These are phyloP conservation scores for Ballota nigra DNA, from an alignment of 257 asterid genomes.

Conservation along the genomic window DNA sequence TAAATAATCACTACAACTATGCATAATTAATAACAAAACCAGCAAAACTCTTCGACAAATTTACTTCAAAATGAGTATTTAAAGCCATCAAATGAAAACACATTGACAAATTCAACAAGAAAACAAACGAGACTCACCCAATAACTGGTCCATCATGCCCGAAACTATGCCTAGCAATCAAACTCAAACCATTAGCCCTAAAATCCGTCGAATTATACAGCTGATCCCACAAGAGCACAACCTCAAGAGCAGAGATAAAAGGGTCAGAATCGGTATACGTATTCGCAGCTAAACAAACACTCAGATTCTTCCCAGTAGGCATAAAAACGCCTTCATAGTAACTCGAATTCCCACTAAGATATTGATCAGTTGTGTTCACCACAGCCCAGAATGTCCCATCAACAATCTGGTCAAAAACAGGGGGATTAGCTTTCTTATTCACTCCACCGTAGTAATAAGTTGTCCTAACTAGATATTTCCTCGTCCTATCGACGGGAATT, in stretches of 20 bases:
- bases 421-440: slow-evolving; percentile 59
- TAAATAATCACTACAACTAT: neutral
- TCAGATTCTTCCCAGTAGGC: slow-evolving; percentile 72
- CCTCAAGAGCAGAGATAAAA: slow-evolving; percentile 84
- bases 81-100: neutral
- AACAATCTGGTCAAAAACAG: slow-evolving; percentile 89
- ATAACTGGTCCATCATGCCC: slow-evolving; percentile 67
- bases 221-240: slow-evolving; percentile 65
- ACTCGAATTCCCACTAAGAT: slow-evolving; percentile 34
- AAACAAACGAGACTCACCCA: slow-evolving; percentile 46
- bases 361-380: slow-evolving; percentile 84
- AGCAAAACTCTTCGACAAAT: neutral
- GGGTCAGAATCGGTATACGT: slow-evolving; percentile 88
- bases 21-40: neutral
- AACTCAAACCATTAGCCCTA: slow-evolving; percentile 42
- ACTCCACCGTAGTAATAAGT: slow-evolving; percentile 83
- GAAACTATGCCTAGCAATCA: slow-evolving; percentile 80
- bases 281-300: slow-evolving; percentile 86
- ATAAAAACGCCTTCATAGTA: slow-evolving; percentile 70
- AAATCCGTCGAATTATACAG: slow-evolving; percentile 88
- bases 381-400: slow-evolving; percentile 90
- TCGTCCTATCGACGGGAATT: slow-evolving; percentile 57
- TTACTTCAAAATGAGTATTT: no score
- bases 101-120: neutral
- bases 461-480: slow-evolving; percentile 66